phyloP scores from a whole-genome alignment of 257 asterid genomes.

The Salvia splendens region DNA sequence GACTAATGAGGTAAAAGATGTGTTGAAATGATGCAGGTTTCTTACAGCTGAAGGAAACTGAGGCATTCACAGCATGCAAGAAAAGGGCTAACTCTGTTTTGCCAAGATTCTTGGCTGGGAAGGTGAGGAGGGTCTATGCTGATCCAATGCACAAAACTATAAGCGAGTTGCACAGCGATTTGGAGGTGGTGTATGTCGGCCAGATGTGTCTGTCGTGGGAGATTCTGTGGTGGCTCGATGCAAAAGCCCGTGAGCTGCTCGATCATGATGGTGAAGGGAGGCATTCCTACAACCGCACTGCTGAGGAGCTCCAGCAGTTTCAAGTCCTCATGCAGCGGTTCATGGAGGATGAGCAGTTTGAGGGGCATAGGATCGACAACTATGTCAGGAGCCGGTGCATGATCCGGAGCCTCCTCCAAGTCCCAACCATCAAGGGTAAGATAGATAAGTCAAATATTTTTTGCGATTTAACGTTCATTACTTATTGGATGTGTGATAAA shows the following conservation, averaged over 20 bases:
- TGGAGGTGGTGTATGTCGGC: conserved; percentile 75
- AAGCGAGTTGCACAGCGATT: conserved; percentile 52
- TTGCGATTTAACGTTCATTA: too few species aligned
- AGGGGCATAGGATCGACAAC: conserved; percentile 59
- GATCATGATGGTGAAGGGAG: conserved; percentile 41
- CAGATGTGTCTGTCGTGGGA: conserved; percentile 83
- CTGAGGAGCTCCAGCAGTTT: conserved; percentile 74
- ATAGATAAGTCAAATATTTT: too few species aligned
- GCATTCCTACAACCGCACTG: conserved; percentile 60
- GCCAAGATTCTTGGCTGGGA: conserved; percentile 47
- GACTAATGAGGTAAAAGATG: neutral
- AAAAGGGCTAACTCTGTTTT: conserved; percentile 35
- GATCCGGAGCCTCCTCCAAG: conserved; percentile 65
- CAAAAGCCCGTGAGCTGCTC: conserved; percentile 49
- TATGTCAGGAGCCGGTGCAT: conserved; percentile 59
- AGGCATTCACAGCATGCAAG: conserved; percentile 42
- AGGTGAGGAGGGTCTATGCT: conserved; percentile 55
- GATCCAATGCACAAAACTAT: conserved; percentile 65
- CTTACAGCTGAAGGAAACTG: conserved; percentile 68
- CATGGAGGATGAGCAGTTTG: conserved; percentile 73
- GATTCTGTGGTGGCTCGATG: conserved; percentile 63
- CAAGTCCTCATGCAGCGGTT: conserved; percentile 79
- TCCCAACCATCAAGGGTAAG: conserved; percentile 66
- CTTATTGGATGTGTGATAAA: too few species aligned
- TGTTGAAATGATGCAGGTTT: conserved; percentile 46